A percentile compares a stretch with the other conserved stretches of the same genome.
These are phyloP conservation scores for Schizosaccharomyces pombe DNA, from an alignment of 805 yeast genomes.

Conservation along the genomic window DNA sequence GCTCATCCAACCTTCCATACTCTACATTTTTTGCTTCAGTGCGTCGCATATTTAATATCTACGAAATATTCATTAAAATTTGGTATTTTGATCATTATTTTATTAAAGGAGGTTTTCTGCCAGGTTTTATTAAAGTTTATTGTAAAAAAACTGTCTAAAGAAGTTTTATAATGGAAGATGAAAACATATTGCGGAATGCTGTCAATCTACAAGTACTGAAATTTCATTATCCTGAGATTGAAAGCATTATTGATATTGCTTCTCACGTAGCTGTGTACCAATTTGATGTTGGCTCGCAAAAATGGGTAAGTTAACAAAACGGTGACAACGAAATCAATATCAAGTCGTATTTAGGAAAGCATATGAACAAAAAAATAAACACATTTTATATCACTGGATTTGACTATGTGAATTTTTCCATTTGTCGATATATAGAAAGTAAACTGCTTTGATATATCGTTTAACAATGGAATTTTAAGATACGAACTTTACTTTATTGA, in stretches of 20 bases:
- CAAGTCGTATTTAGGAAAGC: neutral
- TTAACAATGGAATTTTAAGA: neutral
- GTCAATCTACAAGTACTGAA: neutral
- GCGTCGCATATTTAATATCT: too few species aligned
- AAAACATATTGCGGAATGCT: neutral
- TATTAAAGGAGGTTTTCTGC: too few species aligned
- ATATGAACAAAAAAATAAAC: too few species aligned
- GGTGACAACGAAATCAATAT: neutral
- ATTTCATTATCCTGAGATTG: neutral
- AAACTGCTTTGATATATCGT: neutral
- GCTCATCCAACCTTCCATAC: too few species aligned
- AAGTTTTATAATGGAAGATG: slow-evolving; percentile 4
- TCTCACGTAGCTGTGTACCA: slow-evolving; percentile 1
- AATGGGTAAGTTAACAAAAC: neutral
- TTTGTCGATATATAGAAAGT: too few species aligned
- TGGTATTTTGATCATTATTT: too few species aligned
- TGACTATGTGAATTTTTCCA: too few species aligned
- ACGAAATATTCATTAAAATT: too few species aligned
- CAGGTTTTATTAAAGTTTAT: too few species aligned
- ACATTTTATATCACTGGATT: too few species aligned
- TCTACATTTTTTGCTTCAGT: too few species aligned
- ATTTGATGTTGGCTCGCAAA: neutral
- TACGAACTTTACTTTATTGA: neutral
- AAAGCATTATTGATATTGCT: neutral
- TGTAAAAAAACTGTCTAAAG: too few species aligned